phyloP scores from a whole-genome alignment of 176 grass and related monocot species.

The Carex pumila region DNA sequence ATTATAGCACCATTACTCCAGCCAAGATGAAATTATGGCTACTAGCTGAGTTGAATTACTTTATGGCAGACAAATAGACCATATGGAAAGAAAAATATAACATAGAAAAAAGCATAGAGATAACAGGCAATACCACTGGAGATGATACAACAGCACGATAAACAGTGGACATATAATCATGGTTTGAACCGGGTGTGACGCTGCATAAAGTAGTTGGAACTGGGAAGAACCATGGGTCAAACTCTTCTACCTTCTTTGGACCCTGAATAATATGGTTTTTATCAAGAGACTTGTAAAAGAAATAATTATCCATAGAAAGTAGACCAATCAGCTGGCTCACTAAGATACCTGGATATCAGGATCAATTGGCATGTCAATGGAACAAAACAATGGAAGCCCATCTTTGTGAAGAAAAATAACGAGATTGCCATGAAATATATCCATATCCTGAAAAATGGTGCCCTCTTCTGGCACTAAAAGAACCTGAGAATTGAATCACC shows the following conservation, averaged over 20 bases:
- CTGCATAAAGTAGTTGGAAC: conserved; percentile 55
- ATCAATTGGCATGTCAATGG: conserved; percentile 63
- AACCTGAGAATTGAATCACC: conserved; percentile 39
- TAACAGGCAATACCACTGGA: conserved; percentile 52
- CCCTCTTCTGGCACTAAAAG: conserved; percentile 50
- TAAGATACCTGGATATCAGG: conserved; percentile 52
- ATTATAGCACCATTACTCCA: neutral
- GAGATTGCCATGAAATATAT: conserved; percentile 78
- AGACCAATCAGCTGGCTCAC: neutral
- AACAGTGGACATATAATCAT: conserved; percentile 78
- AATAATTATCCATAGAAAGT: neutral
- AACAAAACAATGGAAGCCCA: conserved; percentile 64
- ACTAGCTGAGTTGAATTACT: neutral
- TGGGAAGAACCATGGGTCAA: conserved; percentile 84
- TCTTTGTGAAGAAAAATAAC: conserved; percentile 69
- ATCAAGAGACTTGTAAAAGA: conserved; percentile 15
- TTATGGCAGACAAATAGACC: neutral
- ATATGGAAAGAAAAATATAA: neutral
- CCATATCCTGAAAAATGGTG: conserved; percentile 73
- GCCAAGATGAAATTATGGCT: neutral
- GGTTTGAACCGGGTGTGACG: conserved; percentile 59
- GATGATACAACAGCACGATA: conserved; percentile 80
- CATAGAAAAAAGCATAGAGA: neutral
- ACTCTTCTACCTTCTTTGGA: conserved; percentile 46
- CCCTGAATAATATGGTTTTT: conserved; percentile 33